Evolutionary conservation across 2,329 filamentous ascomycete genomes (phyloP), one percentile per base, ranked within the genome.

Genomic region (Arachnopeziza araneosa): DNA sequence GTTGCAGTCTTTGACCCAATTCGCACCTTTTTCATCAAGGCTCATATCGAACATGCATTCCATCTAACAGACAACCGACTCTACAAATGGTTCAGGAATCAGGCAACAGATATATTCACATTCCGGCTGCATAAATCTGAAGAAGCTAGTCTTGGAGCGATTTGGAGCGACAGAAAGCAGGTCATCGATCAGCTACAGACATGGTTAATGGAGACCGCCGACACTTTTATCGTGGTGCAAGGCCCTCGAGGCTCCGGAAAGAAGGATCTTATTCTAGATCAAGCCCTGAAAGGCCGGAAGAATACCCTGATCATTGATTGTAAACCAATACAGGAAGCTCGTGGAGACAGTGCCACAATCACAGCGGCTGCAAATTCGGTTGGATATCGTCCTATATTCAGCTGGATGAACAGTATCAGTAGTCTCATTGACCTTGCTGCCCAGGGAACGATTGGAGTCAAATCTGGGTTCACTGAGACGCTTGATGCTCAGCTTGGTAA

Each of bases 1-100:
- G 91, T 97, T 22, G 85, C 90, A 1, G 80, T 98, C 8, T 98
- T 99, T 69, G 95, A 99, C 68, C 95, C 95, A 0, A 93, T 99
- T 60, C 86, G 95, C 52, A 93, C 92, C 0, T 95, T 96, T 71
- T 97, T 96, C 69, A 90, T 98, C 75, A 91, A 91, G 70, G 82
- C 88, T 3, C 92, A 96, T 71, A 87, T 99, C 55, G 91, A 92
- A 32, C 83, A 87, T 53, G 85, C 87, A 0, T 85, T 95, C 62
- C 84, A 89, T 60, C 78, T 95, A 32, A 86, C 85, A 52, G 86
- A 95, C 63, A 93, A 86, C 69, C 81, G 77, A 53, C 69, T 93
- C 19, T 90, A 91, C 74, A 84, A 87, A 62, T 96, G 92, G 93
- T 83, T 97, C 70, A 88, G 88, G 70, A 83, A 81, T 52, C 88